Evolutionary conservation across 768 basidiomycete species (phyloP), one percentile per base, ranked within the genome.

Genomic region (Favolaschia claudopus): DNA sequence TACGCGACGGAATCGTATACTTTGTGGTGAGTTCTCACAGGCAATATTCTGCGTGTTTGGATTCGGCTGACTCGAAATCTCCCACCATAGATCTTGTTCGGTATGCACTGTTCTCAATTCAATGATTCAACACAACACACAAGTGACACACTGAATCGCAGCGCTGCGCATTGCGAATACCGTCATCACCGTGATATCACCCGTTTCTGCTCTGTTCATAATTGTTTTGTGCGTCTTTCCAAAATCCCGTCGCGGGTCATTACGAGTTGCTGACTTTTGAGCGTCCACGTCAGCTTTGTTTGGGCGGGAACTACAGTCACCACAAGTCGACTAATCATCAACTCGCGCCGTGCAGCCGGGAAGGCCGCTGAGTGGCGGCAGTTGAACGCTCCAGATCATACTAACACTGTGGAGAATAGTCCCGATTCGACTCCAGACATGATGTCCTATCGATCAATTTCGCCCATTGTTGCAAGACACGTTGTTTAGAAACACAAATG

Each of bases 211-310:
- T 10, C 5, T 61, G 22, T 61, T 55, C 28, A 25, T 61, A 17
- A 28, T 48, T 29, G 53, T 60, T 13, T 60, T 44, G 59, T 60
- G 38, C 34, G 59, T 45, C 24, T 45, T 45, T 27, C 24, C 14
- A 10, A 24, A 7, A 22, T 19, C 43, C 14, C 43, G 13, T 28
- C 14, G 14, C 14, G 9, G n/a, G n/a, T n/a, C n/a, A n/a, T n/a
- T n/a, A n/a, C n/a, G n/a, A n/a, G n/a, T n/a, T n/a, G n/a, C n/a
- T n/a, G n/a, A n/a, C n/a, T n/a, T n/a, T n/a, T n/a, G n/a, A n/a
- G n/a, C n/a, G n/a, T n/a, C n/a, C n/a, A n/a, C n/a, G 15, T 31
- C 29, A 49, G 47, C 24, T 40, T 49, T 28, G 43, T 49, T 10
- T 57, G 55, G 46, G 46, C 46, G 8, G 20, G 8, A 20, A 49